These are phyloP conservation scores for Trichoderma asperelloides DNA, from an alignment of 495 filamentous ascomycete genomes.

Conservation along the genomic window DNA sequence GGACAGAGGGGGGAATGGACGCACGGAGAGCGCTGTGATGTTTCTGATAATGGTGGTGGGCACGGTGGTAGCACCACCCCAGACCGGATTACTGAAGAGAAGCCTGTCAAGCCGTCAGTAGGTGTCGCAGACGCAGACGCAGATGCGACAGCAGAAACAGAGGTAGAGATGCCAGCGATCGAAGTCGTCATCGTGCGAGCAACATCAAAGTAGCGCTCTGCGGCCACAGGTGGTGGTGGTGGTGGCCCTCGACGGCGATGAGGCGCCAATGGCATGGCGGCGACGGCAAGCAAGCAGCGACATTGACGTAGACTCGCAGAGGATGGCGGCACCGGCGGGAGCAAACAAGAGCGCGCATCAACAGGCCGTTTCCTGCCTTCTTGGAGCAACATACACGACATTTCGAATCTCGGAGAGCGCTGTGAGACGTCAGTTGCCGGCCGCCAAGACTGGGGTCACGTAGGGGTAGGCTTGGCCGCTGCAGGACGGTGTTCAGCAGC, in stretches of 20 bases:
- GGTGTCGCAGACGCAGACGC: neutral
- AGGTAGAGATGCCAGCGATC: neutral
- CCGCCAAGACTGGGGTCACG: constrained; percentile 10
- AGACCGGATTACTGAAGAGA: constrained; percentile 13
- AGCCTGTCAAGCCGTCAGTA: constrained; percentile 4
- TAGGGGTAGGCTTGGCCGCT: constrained; percentile 3
- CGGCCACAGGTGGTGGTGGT: neutral
- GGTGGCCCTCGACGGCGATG: neutral
- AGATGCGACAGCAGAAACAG: neutral
- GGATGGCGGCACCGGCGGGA: neutral
- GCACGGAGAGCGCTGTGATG: constrained; percentile 39
- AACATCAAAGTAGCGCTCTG: neutral
- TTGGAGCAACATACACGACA: constrained; percentile 11
- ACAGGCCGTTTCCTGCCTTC: neutral
- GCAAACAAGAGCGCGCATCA: neutral
- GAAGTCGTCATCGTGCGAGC: neutral
- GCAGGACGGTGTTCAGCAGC: neutral
- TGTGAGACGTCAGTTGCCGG: constrained; percentile 12
- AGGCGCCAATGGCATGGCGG: neutral
- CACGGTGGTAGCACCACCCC: constrained; percentile 15
- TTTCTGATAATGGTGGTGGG: constrained; percentile 40
- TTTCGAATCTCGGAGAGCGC: constrained; percentile 14
- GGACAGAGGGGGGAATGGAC: constrained; percentile 11
- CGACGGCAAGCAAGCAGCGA: neutral
- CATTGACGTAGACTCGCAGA: neutral